Percentiles rank a stretch among this genome's conserved stretches.
Evolutionary conservation across 352 stramenopile species (phyloP).

Genomic region (Phytopythium aichiense): DNA sequence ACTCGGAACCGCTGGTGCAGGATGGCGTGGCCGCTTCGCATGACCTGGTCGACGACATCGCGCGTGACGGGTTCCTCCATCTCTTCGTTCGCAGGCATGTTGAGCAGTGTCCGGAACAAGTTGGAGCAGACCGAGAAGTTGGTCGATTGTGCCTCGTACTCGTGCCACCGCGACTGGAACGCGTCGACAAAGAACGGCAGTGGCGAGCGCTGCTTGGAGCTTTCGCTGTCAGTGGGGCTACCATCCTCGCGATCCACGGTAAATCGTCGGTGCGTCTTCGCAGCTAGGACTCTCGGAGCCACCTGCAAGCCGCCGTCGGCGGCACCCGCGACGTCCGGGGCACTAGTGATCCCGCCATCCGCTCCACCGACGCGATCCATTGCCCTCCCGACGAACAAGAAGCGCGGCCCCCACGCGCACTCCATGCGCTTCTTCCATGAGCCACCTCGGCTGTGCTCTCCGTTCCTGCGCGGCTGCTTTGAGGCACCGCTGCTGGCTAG

Average conservation of each 20-base stretch:
- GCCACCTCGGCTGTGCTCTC: slow-evolving; percentile 11
- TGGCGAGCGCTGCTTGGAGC: slow-evolving; percentile 20
- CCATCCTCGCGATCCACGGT: background rate
- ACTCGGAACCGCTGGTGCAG: slow-evolving; percentile 72
- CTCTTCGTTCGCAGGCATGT: slow-evolving; percentile 29
- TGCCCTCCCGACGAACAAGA: slow-evolving; percentile 31
- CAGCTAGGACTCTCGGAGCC: background rate
- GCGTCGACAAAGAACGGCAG: slow-evolving; percentile 42
- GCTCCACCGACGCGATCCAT: background rate
- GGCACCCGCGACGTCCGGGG: background rate
- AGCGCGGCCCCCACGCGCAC: slow-evolving; percentile 52
- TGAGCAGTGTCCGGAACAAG: slow-evolving; percentile 43
- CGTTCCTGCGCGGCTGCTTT: background rate
- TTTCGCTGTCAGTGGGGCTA: background rate
- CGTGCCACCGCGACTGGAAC: slow-evolving; percentile 43
- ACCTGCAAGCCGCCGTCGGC: background rate
- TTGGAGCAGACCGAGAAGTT: slow-evolving; percentile 48
- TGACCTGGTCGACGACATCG: slow-evolving; percentile 44
- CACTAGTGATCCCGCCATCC: background rate
- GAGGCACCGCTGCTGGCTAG: background rate
- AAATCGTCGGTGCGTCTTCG: background rate
- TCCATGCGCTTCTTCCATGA: slow-evolving; percentile 60
- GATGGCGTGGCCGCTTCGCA: slow-evolving; percentile 54
- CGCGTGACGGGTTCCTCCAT: slow-evolving; percentile 55
- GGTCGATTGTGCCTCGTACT: slow-evolving; percentile 50